Base-by-base conservation (phyloP, 1,284 basidiomycete genomes). In the Bondarzewia mesenterica region DNA sequence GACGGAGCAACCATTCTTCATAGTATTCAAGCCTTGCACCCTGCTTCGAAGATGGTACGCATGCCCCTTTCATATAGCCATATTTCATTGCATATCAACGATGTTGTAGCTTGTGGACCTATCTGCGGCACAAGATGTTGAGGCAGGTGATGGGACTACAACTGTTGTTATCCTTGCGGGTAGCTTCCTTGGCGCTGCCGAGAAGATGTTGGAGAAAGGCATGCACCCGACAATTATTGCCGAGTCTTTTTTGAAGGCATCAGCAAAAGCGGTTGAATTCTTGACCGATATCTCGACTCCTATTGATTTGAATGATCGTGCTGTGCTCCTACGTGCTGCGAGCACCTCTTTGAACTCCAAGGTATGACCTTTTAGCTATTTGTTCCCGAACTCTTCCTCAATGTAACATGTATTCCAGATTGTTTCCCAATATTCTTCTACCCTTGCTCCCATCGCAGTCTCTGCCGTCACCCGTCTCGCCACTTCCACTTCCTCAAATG, bases 61-160 rank as follows among this genome's bases (percentile, higher is more conserved):
- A 12, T 58, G 58, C 7, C n/a, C 26, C 26, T 32, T 15, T 48
- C 25, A n/a, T 20, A 32, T 18, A 21, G 25, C 38, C 25, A 38
- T 18, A 37, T 25, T 20, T 36, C 23, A 37, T 38, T 16, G 45
- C 44, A 35, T 39, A 39, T 32, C 32, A 44, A 25, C 20, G 43
- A n/a, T 26, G 46, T 32, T 44, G 47, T 43, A 93, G 93, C 79
- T 97, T 44, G 96, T 99, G 53, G 96, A 99, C 72, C 77, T 99
- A 25, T 98, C 95, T 42, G 89, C 90, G 49, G 96, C 96, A 18
- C 96, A 99, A 76, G 96, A 99, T 67, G 82, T 99, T 47, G 96
- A 99, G 68, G 96, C 96, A 20, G 96, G 96, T 54, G 96, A 99
- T 67, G 96, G 96, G 21, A 99, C 96, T n/a, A 99, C 96, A 10